Conservation (phyloP, 2,329 filamentous ascomycete genomes). For the Diaporthe caulivora region DNA sequence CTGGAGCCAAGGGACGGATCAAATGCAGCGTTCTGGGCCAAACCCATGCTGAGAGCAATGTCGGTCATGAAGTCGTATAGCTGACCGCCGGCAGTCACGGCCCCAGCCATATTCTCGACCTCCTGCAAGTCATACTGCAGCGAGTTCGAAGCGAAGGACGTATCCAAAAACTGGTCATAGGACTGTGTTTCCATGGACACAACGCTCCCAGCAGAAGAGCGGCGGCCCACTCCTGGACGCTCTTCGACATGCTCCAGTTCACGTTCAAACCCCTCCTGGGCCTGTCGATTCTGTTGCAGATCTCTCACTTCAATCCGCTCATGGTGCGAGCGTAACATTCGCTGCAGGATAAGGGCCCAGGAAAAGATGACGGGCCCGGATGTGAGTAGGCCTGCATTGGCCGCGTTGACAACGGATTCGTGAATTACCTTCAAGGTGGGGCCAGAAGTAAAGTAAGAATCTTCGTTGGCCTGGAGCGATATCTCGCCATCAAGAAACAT, state of each 20-base stretch:
- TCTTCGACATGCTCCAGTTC: constrained; percentile 52
- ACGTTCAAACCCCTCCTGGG: constrained; percentile 68
- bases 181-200: constrained; percentile 71
- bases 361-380: constrained; percentile 82
- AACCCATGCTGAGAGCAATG: constrained; percentile 63
- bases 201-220: constrained; percentile 72
- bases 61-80: constrained; percentile 67
- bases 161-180: constrained; percentile 67
- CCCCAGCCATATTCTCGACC: constrained; percentile 63
- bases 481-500: constrained; percentile 67
- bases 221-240: constrained; percentile 56
- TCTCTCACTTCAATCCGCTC: constrained; percentile 72
- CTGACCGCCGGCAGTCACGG: constrained; percentile 62
- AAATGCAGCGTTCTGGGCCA: constrained; percentile 60
- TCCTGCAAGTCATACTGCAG: constrained; percentile 63
- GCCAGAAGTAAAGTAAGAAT: constrained; percentile 77
- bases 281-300: constrained; percentile 68
- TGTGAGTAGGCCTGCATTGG: constrained; percentile 66
- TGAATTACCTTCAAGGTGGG: constrained; percentile 80
- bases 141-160: constrained; percentile 55
- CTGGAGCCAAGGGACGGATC: constrained; percentile 70
- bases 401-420: constrained; percentile 73
- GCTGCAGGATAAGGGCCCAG: constrained; percentile 83
- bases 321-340: constrained; percentile 74
- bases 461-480: constrained; percentile 53